Conservation (phyloP, 176 grass and related monocot species). For the Triticum monococcum region DNA sequence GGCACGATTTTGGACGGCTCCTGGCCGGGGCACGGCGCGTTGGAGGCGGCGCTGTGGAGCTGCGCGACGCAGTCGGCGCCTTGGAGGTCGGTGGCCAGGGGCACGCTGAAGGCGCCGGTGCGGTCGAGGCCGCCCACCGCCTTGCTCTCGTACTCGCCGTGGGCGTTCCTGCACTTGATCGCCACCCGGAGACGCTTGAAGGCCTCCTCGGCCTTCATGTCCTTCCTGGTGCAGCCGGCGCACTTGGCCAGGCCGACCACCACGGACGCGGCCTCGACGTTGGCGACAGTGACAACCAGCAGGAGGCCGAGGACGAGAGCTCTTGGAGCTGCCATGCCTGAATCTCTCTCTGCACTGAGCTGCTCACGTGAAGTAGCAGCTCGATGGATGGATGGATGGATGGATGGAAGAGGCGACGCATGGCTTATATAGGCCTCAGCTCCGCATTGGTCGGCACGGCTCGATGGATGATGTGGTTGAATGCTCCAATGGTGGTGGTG, state of each 20-base stretch:
- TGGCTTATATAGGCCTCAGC: not conserved
- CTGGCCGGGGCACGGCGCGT: slow-evolving; percentile 13
- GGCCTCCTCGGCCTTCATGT: not conserved
- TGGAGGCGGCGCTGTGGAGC: slow-evolving; percentile 13
- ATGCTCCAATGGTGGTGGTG: not conserved
- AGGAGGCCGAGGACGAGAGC: not conserved
- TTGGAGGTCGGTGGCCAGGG: not conserved
- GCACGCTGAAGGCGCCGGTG: slow-evolving; percentile 29
- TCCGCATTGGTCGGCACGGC: not conserved
- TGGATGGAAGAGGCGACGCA: not conserved
- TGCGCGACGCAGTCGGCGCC: slow-evolving; percentile 24
- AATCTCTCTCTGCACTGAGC: not conserved
- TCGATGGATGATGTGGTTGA: not conserved
- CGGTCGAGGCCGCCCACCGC: not conserved
- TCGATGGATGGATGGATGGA: not conserved
- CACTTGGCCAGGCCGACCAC: slow-evolving; percentile 10
- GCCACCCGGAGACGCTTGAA: not conserved
- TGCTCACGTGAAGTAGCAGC: not conserved
- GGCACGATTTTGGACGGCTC: slow-evolving; percentile 20
- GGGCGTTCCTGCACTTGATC: not conserved
- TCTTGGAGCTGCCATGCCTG: not conserved
- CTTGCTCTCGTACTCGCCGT: not conserved
- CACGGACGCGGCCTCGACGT: not conserved
- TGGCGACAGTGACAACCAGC: not conserved
- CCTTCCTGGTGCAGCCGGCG: slow-evolving; percentile 1